These are phyloP conservation scores for Apiospora hydei DNA, from an alignment of 2,329 filamentous ascomycete species.

Conservation along the genomic window DNA sequence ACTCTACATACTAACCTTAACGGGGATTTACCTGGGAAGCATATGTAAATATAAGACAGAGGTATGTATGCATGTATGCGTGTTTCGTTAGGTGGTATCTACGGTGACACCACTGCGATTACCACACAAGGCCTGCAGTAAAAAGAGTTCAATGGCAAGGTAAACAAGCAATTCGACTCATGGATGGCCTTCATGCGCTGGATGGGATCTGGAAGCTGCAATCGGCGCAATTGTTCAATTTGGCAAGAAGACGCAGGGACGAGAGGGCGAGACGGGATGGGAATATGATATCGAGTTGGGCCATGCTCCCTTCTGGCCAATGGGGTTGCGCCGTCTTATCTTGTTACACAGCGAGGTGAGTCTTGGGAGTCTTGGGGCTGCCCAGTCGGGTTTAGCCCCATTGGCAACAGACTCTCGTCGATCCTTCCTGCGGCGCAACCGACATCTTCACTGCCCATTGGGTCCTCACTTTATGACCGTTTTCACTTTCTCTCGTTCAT, in stretches of 20 bases:
- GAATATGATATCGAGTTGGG: background rate
- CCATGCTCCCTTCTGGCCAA: background rate
- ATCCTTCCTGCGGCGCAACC: background rate
- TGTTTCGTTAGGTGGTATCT: too few species aligned
- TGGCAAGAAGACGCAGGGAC: background rate
- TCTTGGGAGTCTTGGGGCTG: constrained; percentile 14
- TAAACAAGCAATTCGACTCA: too few species aligned
- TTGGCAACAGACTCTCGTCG: background rate
- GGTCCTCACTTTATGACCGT: background rate
- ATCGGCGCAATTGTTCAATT: background rate
- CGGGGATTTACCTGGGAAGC: background rate
- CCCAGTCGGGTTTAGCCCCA: background rate
- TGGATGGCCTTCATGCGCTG: background rate
- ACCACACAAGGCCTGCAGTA: background rate
- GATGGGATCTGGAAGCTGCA: too few species aligned
- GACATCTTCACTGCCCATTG: background rate
- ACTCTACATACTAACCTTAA: background rate
- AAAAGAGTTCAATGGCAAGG: background rate
- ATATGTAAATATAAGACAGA: too few species aligned
- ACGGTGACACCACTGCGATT: background rate
- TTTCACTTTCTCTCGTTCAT: background rate
- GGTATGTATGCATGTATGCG: too few species aligned
- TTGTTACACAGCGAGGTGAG: constrained; percentile 10
- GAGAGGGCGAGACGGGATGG: background rate
- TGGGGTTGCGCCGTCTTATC: background rate